These are phyloP conservation scores for Clonostachys solani DNA, from an alignment of 2,329 filamentous ascomycete species.

Conservation along the genomic window DNA sequence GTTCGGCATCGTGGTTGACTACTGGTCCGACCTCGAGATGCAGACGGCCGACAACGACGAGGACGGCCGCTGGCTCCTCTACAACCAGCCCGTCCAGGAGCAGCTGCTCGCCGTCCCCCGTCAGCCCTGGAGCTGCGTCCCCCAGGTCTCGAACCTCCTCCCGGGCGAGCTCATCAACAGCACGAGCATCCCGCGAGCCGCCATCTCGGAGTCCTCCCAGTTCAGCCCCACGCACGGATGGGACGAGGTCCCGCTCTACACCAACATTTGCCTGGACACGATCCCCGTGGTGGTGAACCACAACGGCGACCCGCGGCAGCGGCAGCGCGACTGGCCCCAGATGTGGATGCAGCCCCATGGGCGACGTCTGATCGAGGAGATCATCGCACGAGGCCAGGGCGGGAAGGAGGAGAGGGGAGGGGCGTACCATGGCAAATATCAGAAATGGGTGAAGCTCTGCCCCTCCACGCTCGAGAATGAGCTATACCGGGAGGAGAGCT, in stretches of 20 bases:
- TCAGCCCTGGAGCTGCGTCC: conserved; percentile 2
- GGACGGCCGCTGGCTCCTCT: conserved; percentile 11
- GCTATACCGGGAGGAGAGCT: conserved; percentile 7
- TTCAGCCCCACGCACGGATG: conserved; percentile 8
- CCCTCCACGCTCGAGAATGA: conserved; percentile 13
- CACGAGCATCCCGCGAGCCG: conserved; percentile 5
- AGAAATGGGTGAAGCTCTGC: conserved; percentile 16
- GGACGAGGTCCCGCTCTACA: conserved; percentile 16
- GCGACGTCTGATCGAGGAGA: conserved; percentile 10
- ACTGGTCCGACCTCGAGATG: conserved; percentile 16
- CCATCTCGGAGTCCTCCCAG: conserved; percentile 3
- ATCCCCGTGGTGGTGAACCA: conserved; percentile 21
- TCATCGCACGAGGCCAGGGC: conserved; percentile 6
- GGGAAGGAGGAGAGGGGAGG: conserved; percentile 8
- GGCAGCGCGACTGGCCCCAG: conserved; percentile 14
- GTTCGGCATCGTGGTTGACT: conserved; percentile 18
- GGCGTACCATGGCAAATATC: not conserved
- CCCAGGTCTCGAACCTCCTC: not conserved
- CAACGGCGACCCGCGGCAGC: conserved; percentile 12
- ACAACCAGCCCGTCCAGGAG: conserved; percentile 24
- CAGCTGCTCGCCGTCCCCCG: conserved; percentile 7
- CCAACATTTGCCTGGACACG: conserved; percentile 16
- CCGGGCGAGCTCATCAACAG: conserved; percentile 13
- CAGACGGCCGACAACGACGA: conserved; percentile 11
- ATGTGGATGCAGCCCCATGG: conserved; percentile 15